Evolutionary conservation across 1,139 yeast species (phyloP).

Genomic region (Eremothecium sinecaudum): DNA sequence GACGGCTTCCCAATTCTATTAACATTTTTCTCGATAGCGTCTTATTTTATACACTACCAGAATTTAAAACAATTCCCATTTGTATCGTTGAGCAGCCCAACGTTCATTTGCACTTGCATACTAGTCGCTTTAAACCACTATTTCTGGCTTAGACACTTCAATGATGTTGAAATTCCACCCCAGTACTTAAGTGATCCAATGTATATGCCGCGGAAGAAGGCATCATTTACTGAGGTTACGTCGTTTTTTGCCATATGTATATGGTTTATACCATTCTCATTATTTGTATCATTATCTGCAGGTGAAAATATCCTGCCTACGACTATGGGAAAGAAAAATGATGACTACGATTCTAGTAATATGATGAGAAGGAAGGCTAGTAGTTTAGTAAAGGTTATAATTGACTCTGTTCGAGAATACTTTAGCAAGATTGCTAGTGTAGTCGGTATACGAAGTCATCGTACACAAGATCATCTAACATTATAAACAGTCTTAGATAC

Average conservation of each 20-base stretch:
- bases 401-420: slow-evolving; percentile 44
- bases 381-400: slow-evolving; percentile 57
- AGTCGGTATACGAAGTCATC: slow-evolving; percentile 58
- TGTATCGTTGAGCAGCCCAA: slow-evolving; percentile 62
- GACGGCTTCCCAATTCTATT: slow-evolving; percentile 73
- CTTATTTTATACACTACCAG: slow-evolving; percentile 65
- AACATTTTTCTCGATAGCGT: slow-evolving; percentile 53
- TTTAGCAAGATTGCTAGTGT: slow-evolving; percentile 41
- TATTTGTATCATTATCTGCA: slow-evolving; percentile 87
- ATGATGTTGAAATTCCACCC: slow-evolving; percentile 43
- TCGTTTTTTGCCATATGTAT: slow-evolving; percentile 88
- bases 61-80: slow-evolving; percentile 77
- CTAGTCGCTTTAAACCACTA: slow-evolving; percentile 75
- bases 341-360: slow-evolving; percentile 25
- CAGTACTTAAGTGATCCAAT: slow-evolving; percentile 45
- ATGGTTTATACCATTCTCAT: slow-evolving; percentile 90
- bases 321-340: slow-evolving; percentile 24
- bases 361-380: slow-evolving; percentile 33
- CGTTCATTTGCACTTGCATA: slow-evolving; percentile 60
- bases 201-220: slow-evolving; percentile 60
- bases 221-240: slow-evolving; percentile 79
- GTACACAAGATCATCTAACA: slow-evolving; percentile 44
- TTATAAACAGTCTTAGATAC: too few species aligned
- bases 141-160: slow-evolving; percentile 82
- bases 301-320: slow-evolving; percentile 80